Conservation (phyloP, 345 rosid species). For the Anastatica hierochuntica region DNA sequence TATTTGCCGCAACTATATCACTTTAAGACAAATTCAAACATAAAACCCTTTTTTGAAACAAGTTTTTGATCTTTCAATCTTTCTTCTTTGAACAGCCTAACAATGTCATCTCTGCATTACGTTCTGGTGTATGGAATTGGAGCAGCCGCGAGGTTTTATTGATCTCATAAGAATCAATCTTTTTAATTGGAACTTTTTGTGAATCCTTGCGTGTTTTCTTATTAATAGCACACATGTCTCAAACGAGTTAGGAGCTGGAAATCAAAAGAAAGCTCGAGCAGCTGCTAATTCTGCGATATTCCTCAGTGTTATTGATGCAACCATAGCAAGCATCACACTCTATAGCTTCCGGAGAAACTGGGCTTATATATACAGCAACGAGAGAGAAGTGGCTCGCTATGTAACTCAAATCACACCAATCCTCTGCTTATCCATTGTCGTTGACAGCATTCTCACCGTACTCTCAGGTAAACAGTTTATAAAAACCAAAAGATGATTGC, state of each 20-base stretch:
- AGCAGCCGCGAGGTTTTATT: conserved; percentile 43
- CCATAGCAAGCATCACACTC: conserved; percentile 21
- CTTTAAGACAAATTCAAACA: not conserved
- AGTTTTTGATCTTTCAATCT: not conserved
- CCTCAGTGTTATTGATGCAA: conserved; percentile 23
- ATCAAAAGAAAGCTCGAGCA: conserved; percentile 31
- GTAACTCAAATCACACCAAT: conserved; percentile 28
- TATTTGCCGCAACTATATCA: too few species aligned
- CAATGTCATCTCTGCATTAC: conserved; percentile 30
- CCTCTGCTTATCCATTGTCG: conserved; percentile 20
- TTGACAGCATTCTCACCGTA: conserved; percentile 30
- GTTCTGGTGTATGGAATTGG: conserved; percentile 35
- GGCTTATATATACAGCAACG: conserved; percentile 32
- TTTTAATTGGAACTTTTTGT: not conserved
- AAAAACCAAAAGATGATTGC: not conserved
- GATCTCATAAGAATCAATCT: not conserved
- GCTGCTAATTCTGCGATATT: conserved; percentile 20
- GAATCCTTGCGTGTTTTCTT: not conserved
- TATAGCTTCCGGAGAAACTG: conserved; percentile 18
- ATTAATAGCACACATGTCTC: conserved; percentile 38
- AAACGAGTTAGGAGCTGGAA: conserved; percentile 45
- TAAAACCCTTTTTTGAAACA: not conserved
- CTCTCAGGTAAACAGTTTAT: conserved; percentile 27
- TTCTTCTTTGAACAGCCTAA: conserved; percentile 29
- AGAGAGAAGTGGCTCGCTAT: conserved; percentile 30